Conservation (phyloP, 306 rosid genomes). For the Adenanthera pavonina region DNA sequence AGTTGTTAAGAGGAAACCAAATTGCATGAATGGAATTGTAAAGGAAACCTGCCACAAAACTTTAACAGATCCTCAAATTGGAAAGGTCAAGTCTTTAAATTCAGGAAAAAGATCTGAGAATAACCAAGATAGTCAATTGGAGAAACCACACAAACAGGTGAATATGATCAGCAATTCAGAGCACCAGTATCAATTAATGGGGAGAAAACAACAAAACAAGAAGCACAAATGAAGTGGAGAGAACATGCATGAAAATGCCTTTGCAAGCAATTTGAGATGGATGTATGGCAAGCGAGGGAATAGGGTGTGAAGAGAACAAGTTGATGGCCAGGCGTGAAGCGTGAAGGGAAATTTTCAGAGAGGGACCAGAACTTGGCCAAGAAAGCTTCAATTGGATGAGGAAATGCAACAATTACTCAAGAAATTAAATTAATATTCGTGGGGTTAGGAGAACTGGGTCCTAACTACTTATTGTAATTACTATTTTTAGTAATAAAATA, state of each 20-base stretch:
- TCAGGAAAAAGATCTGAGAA: constrained; percentile 36
- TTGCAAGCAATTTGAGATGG: no score
- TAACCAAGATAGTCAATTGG: constrained; percentile 20
- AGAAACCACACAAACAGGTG: background rate
- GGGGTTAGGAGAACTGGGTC: constrained; percentile 6
- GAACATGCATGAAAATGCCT: no score
- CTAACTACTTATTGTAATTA: background rate
- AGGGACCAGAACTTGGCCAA: constrained; percentile 46
- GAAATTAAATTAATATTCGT: background rate
- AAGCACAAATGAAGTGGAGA: constrained; percentile 17
- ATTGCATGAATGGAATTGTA: constrained; percentile 26
- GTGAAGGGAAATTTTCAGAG: constrained; percentile 39
- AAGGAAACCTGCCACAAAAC: constrained; percentile 36
- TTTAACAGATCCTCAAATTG: background rate
- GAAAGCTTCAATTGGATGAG: constrained; percentile 26
- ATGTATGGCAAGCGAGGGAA: constrained; percentile 33
- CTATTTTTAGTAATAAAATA: background rate
- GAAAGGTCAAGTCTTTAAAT: background rate
- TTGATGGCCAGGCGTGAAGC: background rate
- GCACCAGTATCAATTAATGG: background rate
- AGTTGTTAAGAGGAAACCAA: constrained; percentile 12
- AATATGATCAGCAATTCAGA: constrained; percentile 4
- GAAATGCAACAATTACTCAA: background rate
- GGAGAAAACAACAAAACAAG: background rate
- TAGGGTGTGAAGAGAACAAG: background rate